These are phyloP conservation scores for Cystofilobasidium capitatum DNA, from an alignment of 768 basidiomycete genomes.

Conservation along the genomic window DNA sequence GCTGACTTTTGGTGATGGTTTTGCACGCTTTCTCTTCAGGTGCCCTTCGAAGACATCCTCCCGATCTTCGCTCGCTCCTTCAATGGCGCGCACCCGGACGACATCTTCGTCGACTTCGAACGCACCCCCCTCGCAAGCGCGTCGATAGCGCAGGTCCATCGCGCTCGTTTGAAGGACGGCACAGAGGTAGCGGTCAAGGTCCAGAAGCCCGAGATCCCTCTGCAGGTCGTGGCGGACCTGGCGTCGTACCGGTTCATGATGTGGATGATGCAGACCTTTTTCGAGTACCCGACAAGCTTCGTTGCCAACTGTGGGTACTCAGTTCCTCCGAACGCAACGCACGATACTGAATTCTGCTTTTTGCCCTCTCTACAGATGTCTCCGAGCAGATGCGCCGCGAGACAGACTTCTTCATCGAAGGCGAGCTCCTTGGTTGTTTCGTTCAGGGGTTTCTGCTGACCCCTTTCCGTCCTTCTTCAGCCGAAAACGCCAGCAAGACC, in stretches of 20 bases:
- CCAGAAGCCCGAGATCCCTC: slow-evolving; percentile 53
- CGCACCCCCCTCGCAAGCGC: slow-evolving; percentile 71
- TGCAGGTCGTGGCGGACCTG: slow-evolving; percentile 47
- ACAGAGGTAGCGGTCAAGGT: slow-evolving; percentile 74
- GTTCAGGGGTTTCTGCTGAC: not conserved
- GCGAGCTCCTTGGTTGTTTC: not conserved
- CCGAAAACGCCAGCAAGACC: slow-evolving; percentile 62
- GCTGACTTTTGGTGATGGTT: not conserved
- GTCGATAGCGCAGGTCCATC: slow-evolving; percentile 86
- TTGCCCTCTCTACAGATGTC: slow-evolving; percentile 45
- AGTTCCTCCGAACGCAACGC: too few species aligned
- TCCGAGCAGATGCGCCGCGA: slow-evolving; percentile 73
- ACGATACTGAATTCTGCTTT: not conserved
- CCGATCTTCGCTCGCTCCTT: slow-evolving; percentile 43
- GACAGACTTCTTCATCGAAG: slow-evolving; percentile 66
- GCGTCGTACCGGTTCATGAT: slow-evolving; percentile 45
- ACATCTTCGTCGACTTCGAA: slow-evolving; percentile 71
- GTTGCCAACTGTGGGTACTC: not conserved
- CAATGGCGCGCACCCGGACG: slow-evolving; percentile 47
- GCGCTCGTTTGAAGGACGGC: slow-evolving; percentile 50
- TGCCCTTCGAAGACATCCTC: slow-evolving; percentile 12
- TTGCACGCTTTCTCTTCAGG: too few species aligned
- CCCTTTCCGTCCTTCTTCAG: slow-evolving; percentile 33
- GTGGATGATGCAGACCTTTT: slow-evolving; percentile 47
- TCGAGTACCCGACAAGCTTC: slow-evolving; percentile 58